Base-by-base conservation (phyloP, 805 yeast genomes). In the Wickerhamomyces mucosus region DNA sequence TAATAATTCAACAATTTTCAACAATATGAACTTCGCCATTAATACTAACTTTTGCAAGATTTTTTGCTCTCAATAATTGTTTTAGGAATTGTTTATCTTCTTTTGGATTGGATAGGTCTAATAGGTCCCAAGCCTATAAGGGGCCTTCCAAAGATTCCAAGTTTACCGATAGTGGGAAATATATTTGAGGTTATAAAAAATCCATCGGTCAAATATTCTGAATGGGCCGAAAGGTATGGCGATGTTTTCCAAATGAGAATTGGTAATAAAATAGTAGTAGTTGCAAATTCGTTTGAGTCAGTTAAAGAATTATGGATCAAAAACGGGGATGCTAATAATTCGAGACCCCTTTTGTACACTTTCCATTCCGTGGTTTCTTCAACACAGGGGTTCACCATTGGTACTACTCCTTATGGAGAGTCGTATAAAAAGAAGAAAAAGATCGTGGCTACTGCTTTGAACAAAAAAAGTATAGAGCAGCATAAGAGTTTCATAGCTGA, bases 321-420 rank as follows among this genome's bases (percentile, higher is more conserved):
- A 18, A 60, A 63, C 40, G 56, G 74, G 7, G 49, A 59, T 21
- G 69, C 75, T 4, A 71, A 70, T 37, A 76, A 72, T 42, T 80
- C 89, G 2, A 58, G 94, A 26, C 92, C 92, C 0, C 53, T 63
- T 15, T 59, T 69, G 33, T 71, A 70, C 50, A 78, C 86, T 2
- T 81, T 82, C 54, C 92, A 82, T 53, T 57, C 63, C 14, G 61
- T 79, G 3, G 59, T 79, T 26, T 65, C 79, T 0, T 53, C 61
- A 16, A 62, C 70, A 0, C 73, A 67, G 33, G 74, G 78, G 0
- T 71, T 65, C 41, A 77, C 84, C 0, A 61, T 77, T 13, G 84
- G 84, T 0, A 72, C 81, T 2, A 75, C 81, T 0, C 83, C 83
- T 1, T 65, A 59, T 36, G 69, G 78, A 2, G 53, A 49, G 0